Conservation (phyloP, 306 rosid species). For the Clitoria ternatea region DNA sequence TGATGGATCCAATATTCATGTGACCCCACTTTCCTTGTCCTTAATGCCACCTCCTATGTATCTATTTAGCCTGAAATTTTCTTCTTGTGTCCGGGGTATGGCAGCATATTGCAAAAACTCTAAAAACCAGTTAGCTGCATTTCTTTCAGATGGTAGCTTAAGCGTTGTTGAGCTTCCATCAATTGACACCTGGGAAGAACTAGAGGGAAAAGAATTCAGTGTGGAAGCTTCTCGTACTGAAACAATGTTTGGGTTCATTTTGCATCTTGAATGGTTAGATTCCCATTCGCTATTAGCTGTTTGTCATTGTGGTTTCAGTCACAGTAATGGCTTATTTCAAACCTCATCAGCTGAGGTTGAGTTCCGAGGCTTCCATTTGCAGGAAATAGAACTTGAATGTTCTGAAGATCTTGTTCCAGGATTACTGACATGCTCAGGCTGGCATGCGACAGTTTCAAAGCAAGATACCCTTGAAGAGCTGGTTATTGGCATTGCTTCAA, state of each 20-base stretch:
- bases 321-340: constrained; percentile 40
- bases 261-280: constrained; percentile 83
- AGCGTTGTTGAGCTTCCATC: constrained; percentile 78
- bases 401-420: constrained; percentile 69
- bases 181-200: constrained; percentile 83
- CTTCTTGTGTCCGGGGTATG: constrained; percentile 60
- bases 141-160: constrained; percentile 68
- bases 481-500: constrained; percentile 53
- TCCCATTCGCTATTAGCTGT: constrained; percentile 61
- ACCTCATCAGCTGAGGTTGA: constrained; percentile 32
- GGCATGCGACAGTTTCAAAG: constrained; percentile 64
- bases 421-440: constrained; percentile 72
- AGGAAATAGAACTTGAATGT: constrained; percentile 73
- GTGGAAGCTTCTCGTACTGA: constrained; percentile 58
- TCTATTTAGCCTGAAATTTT: constrained; percentile 68
- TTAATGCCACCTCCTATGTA: constrained; percentile 93
- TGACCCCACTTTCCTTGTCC: constrained; percentile 69
- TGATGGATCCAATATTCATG: constrained; percentile 62
- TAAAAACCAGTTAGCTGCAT: constrained; percentile 65
- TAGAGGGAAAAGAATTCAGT: constrained; percentile 70
- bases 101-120: constrained; percentile 58
- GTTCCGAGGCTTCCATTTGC: constrained; percentile 57
- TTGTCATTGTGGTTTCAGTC: constrained; percentile 69
- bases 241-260: constrained; percentile 49
- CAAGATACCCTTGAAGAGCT: constrained; percentile 51